phyloP scores from a whole-genome alignment of 2,329 filamentous ascomycete genomes.

The Coniochaeta pulveracea region DNA sequence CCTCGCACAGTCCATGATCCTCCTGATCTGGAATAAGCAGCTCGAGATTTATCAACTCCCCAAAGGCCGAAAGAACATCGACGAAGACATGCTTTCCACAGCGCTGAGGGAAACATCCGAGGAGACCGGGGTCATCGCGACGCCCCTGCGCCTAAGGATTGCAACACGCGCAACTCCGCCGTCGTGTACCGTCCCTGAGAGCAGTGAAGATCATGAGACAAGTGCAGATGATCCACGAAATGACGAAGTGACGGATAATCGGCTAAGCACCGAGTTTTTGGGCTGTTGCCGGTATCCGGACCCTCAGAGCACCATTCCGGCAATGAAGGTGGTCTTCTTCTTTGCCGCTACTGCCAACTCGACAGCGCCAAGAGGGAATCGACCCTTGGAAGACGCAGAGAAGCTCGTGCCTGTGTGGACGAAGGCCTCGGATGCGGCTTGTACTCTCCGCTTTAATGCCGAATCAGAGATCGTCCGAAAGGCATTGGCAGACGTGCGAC shows the following conservation, averaged over 20 bases:
- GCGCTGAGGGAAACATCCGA: slow-evolving; percentile 35
- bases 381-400: slow-evolving; percentile 21
- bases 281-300: slow-evolving; percentile 24
- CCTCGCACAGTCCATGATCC: slow-evolving; percentile 20
- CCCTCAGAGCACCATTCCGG: slow-evolving; percentile 18
- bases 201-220: neutral
- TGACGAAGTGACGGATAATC: slow-evolving; percentile 16
- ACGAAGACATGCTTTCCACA: slow-evolving; percentile 27
- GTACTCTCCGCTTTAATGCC: slow-evolving; percentile 15
- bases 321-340: slow-evolving; percentile 28
- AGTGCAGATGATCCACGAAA: slow-evolving; percentile 4
- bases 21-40: slow-evolving; percentile 30
- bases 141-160: slow-evolving; percentile 25
- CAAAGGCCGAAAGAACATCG: slow-evolving; percentile 36
- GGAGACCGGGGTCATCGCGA: slow-evolving; percentile 31
- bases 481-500: slow-evolving; percentile 10
- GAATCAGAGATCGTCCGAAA: slow-evolving; percentile 14
- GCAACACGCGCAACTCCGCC: slow-evolving; percentile 30
- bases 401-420: slow-evolving; percentile 14
- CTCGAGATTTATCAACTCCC: slow-evolving; percentile 33
- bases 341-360: slow-evolving; percentile 24
- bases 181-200: slow-evolving; percentile 7
- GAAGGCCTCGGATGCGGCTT: slow-evolving; percentile 10
- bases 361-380: slow-evolving; percentile 10
- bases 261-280: slow-evolving; percentile 22